Evolutionary conservation across 495 filamentous ascomycete species (phyloP), one percentile per base, ranked within the genome.

Genomic region (Staphylotrichum longicolle): DNA sequence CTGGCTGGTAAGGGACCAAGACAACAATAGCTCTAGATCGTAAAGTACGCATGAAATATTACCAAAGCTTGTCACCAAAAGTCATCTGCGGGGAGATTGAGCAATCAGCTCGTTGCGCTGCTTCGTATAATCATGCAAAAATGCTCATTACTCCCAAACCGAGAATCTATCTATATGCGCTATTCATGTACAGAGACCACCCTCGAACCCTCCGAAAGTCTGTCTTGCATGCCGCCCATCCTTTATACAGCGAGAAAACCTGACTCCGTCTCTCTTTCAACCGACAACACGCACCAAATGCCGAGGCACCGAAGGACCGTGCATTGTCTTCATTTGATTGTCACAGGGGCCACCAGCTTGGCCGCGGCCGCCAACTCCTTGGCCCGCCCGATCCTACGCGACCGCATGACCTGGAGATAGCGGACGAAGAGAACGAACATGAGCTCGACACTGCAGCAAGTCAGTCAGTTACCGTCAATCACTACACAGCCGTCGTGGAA

Each of bases 351-450:
- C 12, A 75, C 75, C 40, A 74, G 68, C 48, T 80, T 81, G 9
- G 82, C 79, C 0, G 75, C 75, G 32, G 83, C 78, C 2, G 83
- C 83, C 9, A 83, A 48, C 35, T 81, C 82, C 12, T 85, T 86
- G 5, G 85, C 80, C 71, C 88, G 90, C 60, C 83, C 76, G 41
- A 97, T 78, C 72, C 90, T 87, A 65, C 89, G 79, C 45, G 84
- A 82, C 68, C 83, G 83, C 54, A 97, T 61, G 66, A 85, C 85
- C 53, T 85, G 83, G 61, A 96, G 57, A 67, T 91, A 94, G 60
- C 88, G 83, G 74, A 96, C 92, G 27, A 98, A 83, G 20, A 96
- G 74, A 64, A 98, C 77, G 75, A 97, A 98, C 14, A 91, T 64
- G 53, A 98, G 80, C 75, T 98, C 94, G 80, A 98, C 89, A 59